These are phyloP conservation scores for Mycena alexandri DNA, from an alignment of 768 basidiomycete species.

Conservation along the genomic window DNA sequence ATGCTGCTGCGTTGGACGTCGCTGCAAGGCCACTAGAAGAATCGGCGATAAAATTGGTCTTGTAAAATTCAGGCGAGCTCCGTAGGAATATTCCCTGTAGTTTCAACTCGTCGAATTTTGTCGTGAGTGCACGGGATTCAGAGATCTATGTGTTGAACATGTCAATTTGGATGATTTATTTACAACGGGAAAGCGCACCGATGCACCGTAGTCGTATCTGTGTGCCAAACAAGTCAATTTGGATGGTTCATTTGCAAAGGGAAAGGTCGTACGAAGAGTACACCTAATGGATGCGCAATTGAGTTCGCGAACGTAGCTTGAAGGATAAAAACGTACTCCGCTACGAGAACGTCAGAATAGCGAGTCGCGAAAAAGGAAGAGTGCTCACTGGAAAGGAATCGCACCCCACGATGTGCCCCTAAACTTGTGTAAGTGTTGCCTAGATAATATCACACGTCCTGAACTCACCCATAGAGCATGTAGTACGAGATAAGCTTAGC, in stretches of 20 bases:
- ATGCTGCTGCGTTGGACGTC: constrained; percentile 60
- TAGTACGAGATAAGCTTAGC: constrained; percentile 88
- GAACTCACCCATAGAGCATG: constrained; percentile 81
- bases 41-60: constrained; percentile 82
- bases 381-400: constrained; percentile 82
- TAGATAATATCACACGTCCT: neutral
- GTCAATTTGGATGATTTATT: neutral
- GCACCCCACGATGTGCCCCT: constrained; percentile 91
- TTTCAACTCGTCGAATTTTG: constrained; percentile 85
- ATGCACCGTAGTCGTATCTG: constrained; percentile 81
- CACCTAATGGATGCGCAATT: constrained; percentile 11
- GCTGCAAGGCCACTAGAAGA: constrained; percentile 61
- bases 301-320: neutral
- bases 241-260: neutral
- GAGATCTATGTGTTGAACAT: constrained; percentile 55
- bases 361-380: constrained; percentile 38
- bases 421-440: constrained; percentile 2
- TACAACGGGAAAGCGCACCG: constrained; percentile 48
- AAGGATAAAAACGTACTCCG: constrained; percentile 15
- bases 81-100: constrained; percentile 83
- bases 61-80: constrained; percentile 82
- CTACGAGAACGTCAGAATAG: constrained; percentile 23
- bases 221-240: neutral
- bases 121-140: constrained; percentile 74
- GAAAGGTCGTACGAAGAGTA: constrained; percentile 71